Percentiles rank a stretch among this genome's conserved stretches.
Conservation (phyloP, 257 asterid species). For the Petunia secreta region DNA sequence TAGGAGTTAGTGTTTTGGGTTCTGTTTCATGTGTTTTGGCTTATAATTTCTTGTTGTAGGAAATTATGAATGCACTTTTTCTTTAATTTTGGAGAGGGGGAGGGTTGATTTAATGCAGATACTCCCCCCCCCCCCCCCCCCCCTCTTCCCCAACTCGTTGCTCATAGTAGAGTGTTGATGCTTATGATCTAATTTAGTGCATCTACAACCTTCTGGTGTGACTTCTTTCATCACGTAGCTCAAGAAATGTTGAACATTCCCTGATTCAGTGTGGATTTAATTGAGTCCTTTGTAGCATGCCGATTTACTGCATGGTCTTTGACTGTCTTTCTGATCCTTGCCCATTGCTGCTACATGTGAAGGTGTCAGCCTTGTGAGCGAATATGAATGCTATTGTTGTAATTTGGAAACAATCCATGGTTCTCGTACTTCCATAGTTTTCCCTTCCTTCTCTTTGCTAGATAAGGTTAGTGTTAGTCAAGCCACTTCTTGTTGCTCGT, state of each 20-base stretch:
- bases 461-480: background rate
- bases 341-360: background rate
- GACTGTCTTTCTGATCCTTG: background rate
- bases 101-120: background rate
- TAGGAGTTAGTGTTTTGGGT: background rate
- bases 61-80: background rate
- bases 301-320: background rate
- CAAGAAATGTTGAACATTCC: background rate
- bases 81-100: background rate
- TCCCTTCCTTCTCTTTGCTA: conserved; percentile 6
- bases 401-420: background rate
- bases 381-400: background rate
- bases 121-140: background rate
- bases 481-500: background rate
- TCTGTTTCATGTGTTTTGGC: background rate
- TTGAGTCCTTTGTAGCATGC: background rate
- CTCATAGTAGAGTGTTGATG: background rate
- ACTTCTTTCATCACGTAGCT: background rate
- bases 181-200: background rate
- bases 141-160: background rate
- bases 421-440: conserved; percentile 1
- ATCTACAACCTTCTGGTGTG: background rate
- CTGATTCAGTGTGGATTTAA: background rate
- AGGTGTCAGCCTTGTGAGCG: background rate
- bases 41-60: background rate